These are phyloP conservation scores for Medicago arabica DNA, from an alignment of 306 rosid genomes.

Conservation along the genomic window DNA sequence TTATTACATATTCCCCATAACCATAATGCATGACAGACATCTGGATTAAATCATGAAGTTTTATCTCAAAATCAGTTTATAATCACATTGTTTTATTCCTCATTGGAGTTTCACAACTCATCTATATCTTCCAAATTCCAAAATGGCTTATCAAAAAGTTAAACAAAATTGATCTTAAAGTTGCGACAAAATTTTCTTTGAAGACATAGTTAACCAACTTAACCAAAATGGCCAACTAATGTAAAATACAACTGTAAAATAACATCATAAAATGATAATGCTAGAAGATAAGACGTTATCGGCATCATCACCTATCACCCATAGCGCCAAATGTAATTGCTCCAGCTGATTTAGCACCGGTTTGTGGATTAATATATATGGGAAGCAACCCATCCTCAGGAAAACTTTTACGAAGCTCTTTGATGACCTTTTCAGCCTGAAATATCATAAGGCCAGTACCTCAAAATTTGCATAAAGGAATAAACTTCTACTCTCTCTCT, in stretches of 20 bases:
- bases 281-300: slow-evolving; percentile 28
- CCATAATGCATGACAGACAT: slow-evolving; percentile 24
- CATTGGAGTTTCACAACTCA: neutral
- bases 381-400: slow-evolving; percentile 95
- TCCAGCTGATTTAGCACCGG: slow-evolving; percentile 60
- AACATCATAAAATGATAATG: slow-evolving; percentile 11
- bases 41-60: slow-evolving; percentile 2
- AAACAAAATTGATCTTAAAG: slow-evolving; percentile 7
- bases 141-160: slow-evolving; percentile 8
- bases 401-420: slow-evolving; percentile 58
- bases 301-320: slow-evolving; percentile 84
- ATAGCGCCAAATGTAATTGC: slow-evolving; percentile 95
- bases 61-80: slow-evolving; percentile 18
- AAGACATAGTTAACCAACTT: slow-evolving; percentile 1
- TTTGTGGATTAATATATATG: slow-evolving; percentile 69
- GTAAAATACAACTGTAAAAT: slow-evolving; percentile 25
- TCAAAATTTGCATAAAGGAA: slow-evolving; percentile 41
- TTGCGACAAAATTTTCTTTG: slow-evolving; percentile 32
- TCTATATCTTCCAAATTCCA: slow-evolving; percentile 14
- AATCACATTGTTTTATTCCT: slow-evolving; percentile 5
- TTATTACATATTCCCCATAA: slow-evolving; percentile 11
- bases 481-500: slow-evolving; percentile 29
- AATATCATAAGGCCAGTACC: slow-evolving; percentile 40
- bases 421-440: slow-evolving; percentile 76
- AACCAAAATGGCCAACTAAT: neutral